Percentiles rank a stretch among this genome's conserved stretches.
Evolutionary conservation across 2,329 filamentous ascomycete genomes (phyloP).

Genomic region (Penicillium aurantiogriseum): DNA sequence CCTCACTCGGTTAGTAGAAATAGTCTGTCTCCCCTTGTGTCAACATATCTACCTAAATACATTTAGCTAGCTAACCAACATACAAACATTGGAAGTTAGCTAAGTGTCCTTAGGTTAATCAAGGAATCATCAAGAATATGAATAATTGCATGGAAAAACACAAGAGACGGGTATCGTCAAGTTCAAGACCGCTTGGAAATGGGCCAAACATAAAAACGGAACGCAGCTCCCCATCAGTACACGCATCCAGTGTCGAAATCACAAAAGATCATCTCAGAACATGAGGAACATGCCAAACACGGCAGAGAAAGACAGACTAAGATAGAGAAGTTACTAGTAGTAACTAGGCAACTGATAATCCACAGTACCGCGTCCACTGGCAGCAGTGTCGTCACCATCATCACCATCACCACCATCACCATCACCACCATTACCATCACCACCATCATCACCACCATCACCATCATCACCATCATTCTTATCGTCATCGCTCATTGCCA

Average conservation of each 20-base stretch:
- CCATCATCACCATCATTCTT: background rate
- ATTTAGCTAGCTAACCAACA: background rate
- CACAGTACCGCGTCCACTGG: background rate
- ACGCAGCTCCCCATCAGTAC: background rate
- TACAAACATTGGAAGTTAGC: too few relatives aligned
- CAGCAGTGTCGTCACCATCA: background rate
- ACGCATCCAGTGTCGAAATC: background rate
- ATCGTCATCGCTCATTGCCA: background rate
- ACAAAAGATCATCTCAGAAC: background rate
- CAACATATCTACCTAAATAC: background rate
- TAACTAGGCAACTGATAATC: background rate
- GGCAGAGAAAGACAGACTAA: background rate
- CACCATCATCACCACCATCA: background rate
- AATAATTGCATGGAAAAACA: background rate
- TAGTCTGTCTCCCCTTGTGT: background rate
- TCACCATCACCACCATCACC: background rate
- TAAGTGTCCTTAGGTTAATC: background rate
- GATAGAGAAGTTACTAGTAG: background rate
- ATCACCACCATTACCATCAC: too few relatives aligned
- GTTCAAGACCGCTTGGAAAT: background rate
- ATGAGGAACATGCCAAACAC: background rate
- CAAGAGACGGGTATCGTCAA: background rate
- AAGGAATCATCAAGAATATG: too few relatives aligned
- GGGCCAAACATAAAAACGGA: background rate
- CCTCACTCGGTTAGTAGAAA: too few relatives aligned